Conservation (phyloP, 2,329 filamentous ascomycete species). For the Fusarium subglutinans region DNA sequence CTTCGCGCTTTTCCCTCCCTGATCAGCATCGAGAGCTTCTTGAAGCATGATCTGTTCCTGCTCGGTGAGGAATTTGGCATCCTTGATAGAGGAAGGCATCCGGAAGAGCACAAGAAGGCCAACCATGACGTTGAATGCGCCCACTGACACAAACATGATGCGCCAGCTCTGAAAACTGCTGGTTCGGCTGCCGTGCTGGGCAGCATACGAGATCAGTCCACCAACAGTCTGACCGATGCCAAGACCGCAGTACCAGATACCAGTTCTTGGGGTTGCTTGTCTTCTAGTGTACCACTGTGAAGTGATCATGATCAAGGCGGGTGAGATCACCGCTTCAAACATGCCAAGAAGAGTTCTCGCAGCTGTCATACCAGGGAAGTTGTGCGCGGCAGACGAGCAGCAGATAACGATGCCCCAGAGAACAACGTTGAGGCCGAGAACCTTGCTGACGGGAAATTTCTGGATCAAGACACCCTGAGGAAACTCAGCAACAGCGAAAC, state of each 20-base stretch:
- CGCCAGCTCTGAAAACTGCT: conserved; percentile 1
- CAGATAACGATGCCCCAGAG: conserved; percentile 9
- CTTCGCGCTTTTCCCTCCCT: not conserved
- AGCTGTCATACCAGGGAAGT: conserved; percentile 5
- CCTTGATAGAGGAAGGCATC: conserved; percentile 3
- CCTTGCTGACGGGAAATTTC: not conserved
- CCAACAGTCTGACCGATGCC: not conserved
- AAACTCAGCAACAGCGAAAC: conserved; percentile 1
- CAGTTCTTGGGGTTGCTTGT: conserved; percentile 1
- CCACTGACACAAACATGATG: conserved; percentile 2
- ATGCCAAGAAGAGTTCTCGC: conserved; percentile 13
- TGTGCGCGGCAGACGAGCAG: not conserved
- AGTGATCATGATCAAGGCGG: not conserved
- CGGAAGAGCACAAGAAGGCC: not conserved
- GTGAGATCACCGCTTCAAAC: conserved; percentile 1
- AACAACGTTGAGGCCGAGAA: not conserved
- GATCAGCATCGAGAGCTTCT: not conserved
- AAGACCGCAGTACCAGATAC: conserved; percentile 14
- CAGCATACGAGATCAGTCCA: conserved; percentile 6
- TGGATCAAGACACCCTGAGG: conserved; percentile 3
- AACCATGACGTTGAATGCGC: not conserved
- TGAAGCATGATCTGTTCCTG: not conserved
- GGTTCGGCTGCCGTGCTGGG: not conserved
- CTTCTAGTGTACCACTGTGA: conserved; percentile 10
- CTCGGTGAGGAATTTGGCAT: conserved; percentile 2